A percentile compares a stretch with the other conserved stretches of the same genome.
These are phyloP conservation scores for Yamadazyma songkhlaensis DNA, from an alignment of 1,139 yeast species.

Conservation along the genomic window DNA sequence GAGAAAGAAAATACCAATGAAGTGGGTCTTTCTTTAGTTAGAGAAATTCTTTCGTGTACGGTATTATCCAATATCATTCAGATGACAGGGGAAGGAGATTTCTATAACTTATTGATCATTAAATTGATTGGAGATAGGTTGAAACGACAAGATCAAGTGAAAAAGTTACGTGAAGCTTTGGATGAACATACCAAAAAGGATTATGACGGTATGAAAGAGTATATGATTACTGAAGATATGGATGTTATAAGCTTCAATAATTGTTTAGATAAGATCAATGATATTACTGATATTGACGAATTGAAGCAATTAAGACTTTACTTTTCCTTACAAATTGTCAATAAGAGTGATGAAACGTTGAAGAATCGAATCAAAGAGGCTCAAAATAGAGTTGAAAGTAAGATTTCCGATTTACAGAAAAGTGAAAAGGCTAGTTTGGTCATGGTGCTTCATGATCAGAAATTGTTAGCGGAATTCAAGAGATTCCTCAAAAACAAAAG, in stretches of 20 bases:
- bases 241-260: slow-evolving; percentile 38
- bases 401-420: slow-evolving; percentile 11
- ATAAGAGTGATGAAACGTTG: slow-evolving; percentile 8
- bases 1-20: slow-evolving; percentile 48
- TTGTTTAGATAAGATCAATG: slow-evolving; percentile 29
- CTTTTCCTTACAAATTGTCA: slow-evolving; percentile 18
- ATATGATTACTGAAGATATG: slow-evolving; percentile 23
- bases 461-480: slow-evolving; percentile 40
- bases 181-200: slow-evolving; percentile 53
- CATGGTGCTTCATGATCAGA: slow-evolving; percentile 8
- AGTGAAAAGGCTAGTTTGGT: slow-evolving; percentile 7
- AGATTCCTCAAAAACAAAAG: slow-evolving; percentile 54
- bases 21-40: slow-evolving; percentile 47
- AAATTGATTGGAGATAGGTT: slow-evolving; percentile 62
- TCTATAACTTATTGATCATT: slow-evolving; percentile 66
- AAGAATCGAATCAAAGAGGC: slow-evolving; percentile 13
- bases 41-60: slow-evolving; percentile 62
- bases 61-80: slow-evolving; percentile 46
- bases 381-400: slow-evolving; percentile 11
- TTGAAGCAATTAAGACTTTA: slow-evolving; percentile 20
- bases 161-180: slow-evolving; percentile 66
- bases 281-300: slow-evolving; percentile 19
- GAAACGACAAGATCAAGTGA: slow-evolving; percentile 74
- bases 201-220: slow-evolving; percentile 8
- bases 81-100: slow-evolving; percentile 71